Evolutionary conservation across 805 yeast genomes (phyloP).

Genomic region (Saccharomycopsis synnaedendra): DNA sequence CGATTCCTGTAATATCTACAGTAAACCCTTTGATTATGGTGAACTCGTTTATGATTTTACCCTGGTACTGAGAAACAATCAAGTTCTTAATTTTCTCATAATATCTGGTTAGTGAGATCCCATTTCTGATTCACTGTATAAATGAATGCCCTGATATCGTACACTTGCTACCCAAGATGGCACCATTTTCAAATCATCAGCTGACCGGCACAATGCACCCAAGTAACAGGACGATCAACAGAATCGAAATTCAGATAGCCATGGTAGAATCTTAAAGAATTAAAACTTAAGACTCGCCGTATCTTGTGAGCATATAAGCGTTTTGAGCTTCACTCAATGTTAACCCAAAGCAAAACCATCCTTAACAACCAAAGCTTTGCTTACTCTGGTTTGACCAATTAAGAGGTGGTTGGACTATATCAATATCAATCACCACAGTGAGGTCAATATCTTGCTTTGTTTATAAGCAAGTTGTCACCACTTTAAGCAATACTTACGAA

Average conservation of each 20-base stretch:
- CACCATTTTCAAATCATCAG: neutral
- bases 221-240: too few relatives aligned
- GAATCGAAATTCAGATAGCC: too few relatives aligned
- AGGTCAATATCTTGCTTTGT: neutral
- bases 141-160: neutral
- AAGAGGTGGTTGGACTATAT: too few relatives aligned
- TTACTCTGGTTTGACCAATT: neutral
- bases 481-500: slow-evolving; percentile 3
- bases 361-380: neutral
- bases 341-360: too few relatives aligned
- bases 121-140: neutral
- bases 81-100: slow-evolving; percentile 12
- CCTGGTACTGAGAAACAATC: slow-evolving; percentile 4
- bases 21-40: slow-evolving; percentile 13
- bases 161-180: neutral
- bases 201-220: too few relatives aligned
- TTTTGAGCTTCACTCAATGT: too few relatives aligned
- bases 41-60: slow-evolving; percentile 10
- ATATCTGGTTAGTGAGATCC: neutral
- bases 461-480: neutral
- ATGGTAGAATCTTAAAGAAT: too few relatives aligned
- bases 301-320: too few relatives aligned
- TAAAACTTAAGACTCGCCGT: too few relatives aligned
- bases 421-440: too few relatives aligned
- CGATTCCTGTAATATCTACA: slow-evolving; percentile 2